Base-by-base conservation (phyloP, 306 rosid species). In the Cucurbita moschata region DNA sequence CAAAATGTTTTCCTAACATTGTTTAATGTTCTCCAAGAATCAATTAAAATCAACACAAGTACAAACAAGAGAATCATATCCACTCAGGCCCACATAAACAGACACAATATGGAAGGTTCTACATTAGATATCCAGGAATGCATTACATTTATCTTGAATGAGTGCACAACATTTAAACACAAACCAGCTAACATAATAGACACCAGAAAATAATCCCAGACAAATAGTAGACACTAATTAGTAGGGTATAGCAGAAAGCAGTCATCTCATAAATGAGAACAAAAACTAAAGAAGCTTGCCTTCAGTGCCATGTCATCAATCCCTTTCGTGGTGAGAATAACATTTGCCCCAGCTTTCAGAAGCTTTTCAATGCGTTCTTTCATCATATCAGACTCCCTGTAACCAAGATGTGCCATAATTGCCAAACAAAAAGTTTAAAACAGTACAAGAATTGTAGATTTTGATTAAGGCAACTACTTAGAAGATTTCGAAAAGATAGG, bases 261-360 rank as follows among this genome's bases (percentile, higher is more conserved):
- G 70, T 6, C 68, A 30, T 26, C 1, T 30, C 35, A 30, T 30
- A n/a, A 47, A 49, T 69, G 56, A 49, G 53, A 49, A 59, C 61
- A 75, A 67, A 26, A 53, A 60, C 63, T 37, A 50, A 50, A 75
- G 61, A 67, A 64, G 54, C 81, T 68, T 82, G 73, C 99, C 96
- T 95, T 95, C 55, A 95, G 91, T 72, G 99, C 92, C 99, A 91
- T 95, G 86, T 95, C 99, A 76, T 95, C 99, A 82, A 95, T 91
- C 73, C 97, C 99, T 76, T 95, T 95, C 8, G 99, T 95, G 40
- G 99, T 95, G 79, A 94, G 79, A 85, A 95, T 80, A 79, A 95
- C 99, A 78, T 91, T 95, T 19, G 99, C 99, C 78, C 99, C 99
- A 74, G 92, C 97, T 81, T 91, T 89, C 76, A 91, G 79, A 76